Percentiles rank a stretch among this genome's conserved stretches.
Evolutionary conservation across 1,284 basidiomycete genomes (phyloP).

Genomic region (Filobasidium uniguttulatum): DNA sequence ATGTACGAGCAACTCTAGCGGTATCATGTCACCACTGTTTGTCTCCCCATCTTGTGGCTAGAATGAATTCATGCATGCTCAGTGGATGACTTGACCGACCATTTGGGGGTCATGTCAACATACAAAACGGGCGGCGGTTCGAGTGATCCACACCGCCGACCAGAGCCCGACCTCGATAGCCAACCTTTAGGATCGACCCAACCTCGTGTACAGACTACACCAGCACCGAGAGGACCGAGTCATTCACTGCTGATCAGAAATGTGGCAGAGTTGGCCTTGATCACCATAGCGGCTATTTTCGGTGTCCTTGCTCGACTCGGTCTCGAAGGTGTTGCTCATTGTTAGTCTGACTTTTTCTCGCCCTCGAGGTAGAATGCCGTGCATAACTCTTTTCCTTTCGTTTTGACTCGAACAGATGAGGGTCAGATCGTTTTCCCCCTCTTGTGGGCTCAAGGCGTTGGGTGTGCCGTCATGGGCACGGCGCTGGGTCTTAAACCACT

Average conservation of each 20-base stretch:
- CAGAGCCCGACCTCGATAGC: too few relatives aligned
- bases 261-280: conserved; percentile 41
- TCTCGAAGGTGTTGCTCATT: conserved; percentile 47
- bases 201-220: not conserved
- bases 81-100: not conserved
- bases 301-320: conserved; percentile 68
- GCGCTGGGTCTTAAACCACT: too few relatives aligned
- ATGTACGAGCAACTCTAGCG: not conserved
- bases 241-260: conserved; percentile 15
- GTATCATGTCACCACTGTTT: not conserved
- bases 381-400: conserved; percentile 1
- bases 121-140: not conserved
- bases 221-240: not conserved
- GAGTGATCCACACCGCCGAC: too few relatives aligned
- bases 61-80: not conserved
- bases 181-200: too few relatives aligned
- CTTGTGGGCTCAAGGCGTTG: conserved; percentile 74
- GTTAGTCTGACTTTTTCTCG: conserved; percentile 19
- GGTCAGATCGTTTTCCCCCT: conserved; percentile 67
- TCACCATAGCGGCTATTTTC: conserved; percentile 62
- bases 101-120: not conserved
- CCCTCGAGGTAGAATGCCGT: not conserved
- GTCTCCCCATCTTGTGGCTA: not conserved
- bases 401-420: conserved; percentile 21
- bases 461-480: conserved; percentile 86